Evolutionary conservation across 1,139 yeast species (phyloP).

Genomic region (Pichia sp.): DNA sequence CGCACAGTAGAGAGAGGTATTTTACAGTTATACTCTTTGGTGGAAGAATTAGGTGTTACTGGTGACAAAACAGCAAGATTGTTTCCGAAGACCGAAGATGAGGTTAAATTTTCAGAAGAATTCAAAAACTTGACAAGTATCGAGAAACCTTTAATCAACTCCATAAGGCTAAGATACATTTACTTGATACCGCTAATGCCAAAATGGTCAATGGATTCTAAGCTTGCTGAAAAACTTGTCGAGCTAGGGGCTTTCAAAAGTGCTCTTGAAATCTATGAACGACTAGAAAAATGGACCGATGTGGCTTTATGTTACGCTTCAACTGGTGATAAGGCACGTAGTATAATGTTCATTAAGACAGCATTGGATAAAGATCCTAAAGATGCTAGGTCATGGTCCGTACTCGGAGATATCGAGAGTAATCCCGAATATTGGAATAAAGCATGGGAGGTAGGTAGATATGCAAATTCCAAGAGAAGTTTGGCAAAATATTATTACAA

Average conservation of each 20-base stretch:
- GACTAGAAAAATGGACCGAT: slow-evolving; percentile 73
- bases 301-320: slow-evolving; percentile 91
- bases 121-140: slow-evolving; percentile 24
- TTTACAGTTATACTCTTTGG: slow-evolving; percentile 85
- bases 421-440: slow-evolving; percentile 77
- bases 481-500: slow-evolving; percentile 67
- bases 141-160: slow-evolving; percentile 33
- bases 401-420: slow-evolving; percentile 79
- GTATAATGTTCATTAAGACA: slow-evolving; percentile 52
- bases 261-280: slow-evolving; percentile 84
- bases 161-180: slow-evolving; percentile 60
- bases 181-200: slow-evolving; percentile 77
- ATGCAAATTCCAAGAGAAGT: slow-evolving; percentile 82
- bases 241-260: slow-evolving; percentile 81
- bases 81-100: slow-evolving; percentile 50
- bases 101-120: slow-evolving; percentile 26
- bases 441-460: slow-evolving; percentile 84
- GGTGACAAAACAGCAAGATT: slow-evolving; percentile 49
- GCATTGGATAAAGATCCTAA: slow-evolving; percentile 57
- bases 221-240: slow-evolving; percentile 83
- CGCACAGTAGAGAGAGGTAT: slow-evolving; percentile 93
- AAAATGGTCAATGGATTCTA: slow-evolving; percentile 79
- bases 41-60: slow-evolving; percentile 80
- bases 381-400: slow-evolving; percentile 81
- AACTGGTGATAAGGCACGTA: slow-evolving; percentile 68